These are phyloP conservation scores for Lactarius quietus DNA, from an alignment of 768 basidiomycete genomes.

Conservation along the genomic window DNA sequence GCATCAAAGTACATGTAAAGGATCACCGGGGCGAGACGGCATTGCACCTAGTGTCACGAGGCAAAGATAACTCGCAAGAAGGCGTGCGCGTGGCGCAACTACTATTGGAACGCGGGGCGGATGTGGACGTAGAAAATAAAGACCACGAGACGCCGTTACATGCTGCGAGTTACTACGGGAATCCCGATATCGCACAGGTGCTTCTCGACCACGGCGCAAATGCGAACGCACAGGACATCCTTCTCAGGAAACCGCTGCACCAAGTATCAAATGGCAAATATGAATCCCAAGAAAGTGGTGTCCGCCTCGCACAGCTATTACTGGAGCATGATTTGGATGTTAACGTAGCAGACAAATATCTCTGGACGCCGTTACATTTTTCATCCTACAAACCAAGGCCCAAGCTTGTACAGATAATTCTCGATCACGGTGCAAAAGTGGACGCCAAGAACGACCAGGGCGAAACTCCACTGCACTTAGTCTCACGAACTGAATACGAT, in stretches of 20 bases:
- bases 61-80: not conserved
- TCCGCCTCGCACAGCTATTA: not conserved
- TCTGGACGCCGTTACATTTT: not conserved
- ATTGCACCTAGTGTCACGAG: not conserved
- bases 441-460: not conserved
- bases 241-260: not conserved
- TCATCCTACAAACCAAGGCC: not conserved
- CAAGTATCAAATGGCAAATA: not conserved
- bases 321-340: not conserved
- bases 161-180: not conserved
- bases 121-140: not conserved
- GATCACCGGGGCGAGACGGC: not conserved
- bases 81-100: not conserved
- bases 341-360: not conserved
- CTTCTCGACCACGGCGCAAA: not conserved
- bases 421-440: not conserved
- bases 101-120: not conserved
- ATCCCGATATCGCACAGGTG: not conserved
- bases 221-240: not conserved
- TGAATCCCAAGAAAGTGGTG: not conserved
- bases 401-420: not conserved
- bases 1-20: not conserved
- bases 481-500: not conserved
- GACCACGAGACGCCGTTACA: not conserved
- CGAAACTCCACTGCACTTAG: not conserved